A percentile compares a stretch with the other conserved stretches of the same genome.
Evolutionary conservation across 768 basidiomycete genomes (phyloP).

Genomic region (Lactifluus hygrophoroides): DNA sequence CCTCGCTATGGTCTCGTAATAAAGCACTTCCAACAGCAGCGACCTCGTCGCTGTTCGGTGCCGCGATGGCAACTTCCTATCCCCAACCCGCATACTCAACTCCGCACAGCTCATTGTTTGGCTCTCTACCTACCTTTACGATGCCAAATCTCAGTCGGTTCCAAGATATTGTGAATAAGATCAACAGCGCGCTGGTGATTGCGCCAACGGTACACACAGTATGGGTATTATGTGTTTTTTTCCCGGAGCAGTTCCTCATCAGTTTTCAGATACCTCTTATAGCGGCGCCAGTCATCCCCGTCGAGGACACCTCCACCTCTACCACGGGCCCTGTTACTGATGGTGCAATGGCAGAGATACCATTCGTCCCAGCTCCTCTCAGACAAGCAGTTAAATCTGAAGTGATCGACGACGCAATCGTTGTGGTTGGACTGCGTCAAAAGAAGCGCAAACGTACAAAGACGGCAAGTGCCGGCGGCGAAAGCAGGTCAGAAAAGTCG

Average conservation of each 20-base stretch:
- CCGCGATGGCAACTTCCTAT: not conserved
- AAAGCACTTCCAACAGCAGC: not conserved
- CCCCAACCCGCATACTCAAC: constrained; percentile 20
- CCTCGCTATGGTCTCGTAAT: constrained; percentile 8
- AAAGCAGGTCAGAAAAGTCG: constrained; percentile 11
- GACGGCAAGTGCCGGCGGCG: constrained; percentile 21
- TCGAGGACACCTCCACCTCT: constrained; percentile 10
- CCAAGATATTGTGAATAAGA: constrained; percentile 49
- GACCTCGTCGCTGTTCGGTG: constrained; percentile 22
- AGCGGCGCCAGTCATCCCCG: not conserved
- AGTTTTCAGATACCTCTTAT: not conserved
- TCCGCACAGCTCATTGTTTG: constrained; percentile 39
- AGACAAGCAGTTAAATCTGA: constrained; percentile 32
- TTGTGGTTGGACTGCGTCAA: constrained; percentile 61
- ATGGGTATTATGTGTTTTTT: not conserved
- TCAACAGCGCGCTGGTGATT: constrained; percentile 57
- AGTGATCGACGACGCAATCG: constrained; percentile 52
- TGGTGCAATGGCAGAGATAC: constrained; percentile 57
- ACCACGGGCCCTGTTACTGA: constrained; percentile 2
- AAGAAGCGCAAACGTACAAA: constrained; percentile 58
- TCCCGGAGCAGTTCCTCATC: not conserved
- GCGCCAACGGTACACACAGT: constrained; percentile 46
- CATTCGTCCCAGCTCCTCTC: constrained; percentile 64
- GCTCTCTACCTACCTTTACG: constrained; percentile 2
- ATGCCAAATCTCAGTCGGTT: constrained; percentile 28